Evolutionary conservation across 345 rosid genomes (phyloP), one percentile per base, ranked within the genome.

Genomic region (Acer campestre): DNA sequence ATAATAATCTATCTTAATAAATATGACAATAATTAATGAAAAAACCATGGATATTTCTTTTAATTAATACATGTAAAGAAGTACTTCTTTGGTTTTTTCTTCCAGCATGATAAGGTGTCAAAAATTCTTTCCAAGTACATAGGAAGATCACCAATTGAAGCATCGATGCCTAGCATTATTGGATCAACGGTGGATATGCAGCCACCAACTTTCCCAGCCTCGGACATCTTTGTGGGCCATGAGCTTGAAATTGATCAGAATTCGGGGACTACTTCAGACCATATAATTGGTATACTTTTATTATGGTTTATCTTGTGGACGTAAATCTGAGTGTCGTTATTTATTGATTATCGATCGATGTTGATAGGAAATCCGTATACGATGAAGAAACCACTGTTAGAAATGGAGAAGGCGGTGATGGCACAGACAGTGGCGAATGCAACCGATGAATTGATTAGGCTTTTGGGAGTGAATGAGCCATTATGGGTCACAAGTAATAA

Each of bases 401-500:
- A 78, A 0, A 42, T 78, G 79, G 94, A 92, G 35, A 83, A 79
- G 78, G 42, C 48, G 6, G 20, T 75, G 27, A 82, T 88, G 84
- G 29, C 70, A n/a, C 83, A 88, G 79, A 82, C 79, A 16, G 94
- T 91, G 3, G 69, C 84, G 20, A 51, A 10, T 59, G 96, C 94
- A 20, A 63, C 83, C 73, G 90, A 89, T 20, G 97, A 94, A 75
- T 68, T 94, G 53, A 73, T 85, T 4, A 85, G 67, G 75, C 85
- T 92, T 35, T 20, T 89, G 72, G 69, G 55, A 7, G 51, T 71
- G 13, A 71, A 89, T 27, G 92, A 90, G 38, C 91, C 84, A 10
- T 65, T 92, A 48, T 92, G 98, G 98, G 75, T 83, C 13, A 85
- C 13, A 85, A 75, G 76, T 73, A 90, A 4, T 31, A 81, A 29